phyloP scores from a whole-genome alignment of 2,329 filamentous ascomycete genomes.

The Fusarium floridanum region DNA sequence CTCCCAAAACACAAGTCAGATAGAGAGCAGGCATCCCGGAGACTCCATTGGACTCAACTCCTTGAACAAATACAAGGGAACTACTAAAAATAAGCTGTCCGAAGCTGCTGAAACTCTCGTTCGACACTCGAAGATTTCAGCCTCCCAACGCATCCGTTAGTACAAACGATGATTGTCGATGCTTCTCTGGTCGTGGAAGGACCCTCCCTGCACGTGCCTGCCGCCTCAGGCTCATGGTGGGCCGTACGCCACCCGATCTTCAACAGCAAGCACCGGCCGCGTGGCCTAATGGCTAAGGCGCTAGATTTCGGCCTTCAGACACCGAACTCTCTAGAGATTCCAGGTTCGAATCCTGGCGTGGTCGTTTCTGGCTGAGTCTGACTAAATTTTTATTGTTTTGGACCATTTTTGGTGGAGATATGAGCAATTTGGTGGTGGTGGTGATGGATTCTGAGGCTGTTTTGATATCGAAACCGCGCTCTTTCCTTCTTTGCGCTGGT shows the following conservation, averaged over 20 bases:
- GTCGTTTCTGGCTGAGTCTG: slow-evolving; percentile 34
- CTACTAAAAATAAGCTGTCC: too few relatives aligned
- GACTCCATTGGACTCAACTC: neutral
- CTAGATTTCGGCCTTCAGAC: slow-evolving; percentile 51
- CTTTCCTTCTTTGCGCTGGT: neutral
- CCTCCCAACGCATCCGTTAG: neutral
- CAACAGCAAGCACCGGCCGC: slow-evolving; percentile 43
- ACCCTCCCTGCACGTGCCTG: neutral
- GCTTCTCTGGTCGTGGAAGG: neutral
- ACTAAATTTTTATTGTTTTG: neutral
- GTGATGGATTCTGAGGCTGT: neutral
- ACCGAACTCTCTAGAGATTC: slow-evolving; percentile 50
- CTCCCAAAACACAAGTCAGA: too few relatives aligned
- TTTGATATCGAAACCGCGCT: neutral
- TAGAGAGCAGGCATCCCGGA: neutral
- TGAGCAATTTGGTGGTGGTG: neutral
- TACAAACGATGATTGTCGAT: neutral
- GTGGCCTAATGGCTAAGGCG: slow-evolving; percentile 55
- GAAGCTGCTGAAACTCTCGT: neutral
- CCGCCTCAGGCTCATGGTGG: neutral
- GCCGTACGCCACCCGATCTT: neutral
- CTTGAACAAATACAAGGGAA: neutral
- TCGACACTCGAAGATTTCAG: neutral
- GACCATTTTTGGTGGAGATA: neutral
- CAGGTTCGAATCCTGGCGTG: slow-evolving; percentile 55